These are phyloP conservation scores for Didymella pomorum DNA, from an alignment of 2,329 filamentous ascomycete genomes.

Conservation along the genomic window DNA sequence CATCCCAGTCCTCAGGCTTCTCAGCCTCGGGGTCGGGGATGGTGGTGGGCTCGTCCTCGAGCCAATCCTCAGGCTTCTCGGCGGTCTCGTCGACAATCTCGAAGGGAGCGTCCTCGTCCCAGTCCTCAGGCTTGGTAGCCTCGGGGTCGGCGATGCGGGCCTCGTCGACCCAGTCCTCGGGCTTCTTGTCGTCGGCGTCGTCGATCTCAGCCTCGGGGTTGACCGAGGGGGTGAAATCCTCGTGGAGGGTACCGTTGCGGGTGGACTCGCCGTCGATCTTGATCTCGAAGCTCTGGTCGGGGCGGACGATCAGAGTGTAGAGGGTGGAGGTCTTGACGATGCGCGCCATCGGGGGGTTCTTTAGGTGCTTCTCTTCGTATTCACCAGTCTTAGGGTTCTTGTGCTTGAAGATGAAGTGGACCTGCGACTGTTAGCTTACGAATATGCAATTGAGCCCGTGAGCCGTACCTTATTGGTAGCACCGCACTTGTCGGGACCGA, in stretches of 20 bases:
- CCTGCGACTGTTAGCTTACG: constrained; percentile 52
- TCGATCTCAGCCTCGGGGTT: constrained; percentile 96
- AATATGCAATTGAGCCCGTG: constrained; percentile 3
- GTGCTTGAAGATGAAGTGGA: constrained; percentile 98
- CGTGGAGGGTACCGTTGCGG: constrained; percentile 89
- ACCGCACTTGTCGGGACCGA: constrained; percentile 99
- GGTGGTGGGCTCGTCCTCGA: constrained; percentile 83
- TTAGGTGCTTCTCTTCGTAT: constrained; percentile 99
- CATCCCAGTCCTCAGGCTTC: constrained; percentile 99
- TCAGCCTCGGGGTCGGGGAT: constrained; percentile 91
- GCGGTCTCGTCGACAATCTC: constrained; percentile 96
- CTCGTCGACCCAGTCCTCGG: constrained; percentile 94
- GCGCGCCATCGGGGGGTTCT: constrained; percentile 80
- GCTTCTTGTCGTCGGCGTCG: constrained; percentile 92
- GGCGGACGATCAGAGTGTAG: constrained; percentile 95
- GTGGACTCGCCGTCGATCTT: constrained; percentile 88
- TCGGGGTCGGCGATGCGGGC: constrained; percentile 90
- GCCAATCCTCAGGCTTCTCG: constrained; percentile 92
- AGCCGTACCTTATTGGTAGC: constrained; percentile 89
- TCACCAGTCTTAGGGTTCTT: constrained; percentile 99
- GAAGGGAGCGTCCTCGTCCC: constrained; percentile 97
- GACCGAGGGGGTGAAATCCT: constrained; percentile 92
- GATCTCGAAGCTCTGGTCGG: constrained; percentile 94
- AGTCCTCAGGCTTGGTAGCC: constrained; percentile 95
- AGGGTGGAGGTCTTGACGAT: constrained; percentile 92